Conservation (phyloP, 331 rosid species). For the Arachis monticola region DNA sequence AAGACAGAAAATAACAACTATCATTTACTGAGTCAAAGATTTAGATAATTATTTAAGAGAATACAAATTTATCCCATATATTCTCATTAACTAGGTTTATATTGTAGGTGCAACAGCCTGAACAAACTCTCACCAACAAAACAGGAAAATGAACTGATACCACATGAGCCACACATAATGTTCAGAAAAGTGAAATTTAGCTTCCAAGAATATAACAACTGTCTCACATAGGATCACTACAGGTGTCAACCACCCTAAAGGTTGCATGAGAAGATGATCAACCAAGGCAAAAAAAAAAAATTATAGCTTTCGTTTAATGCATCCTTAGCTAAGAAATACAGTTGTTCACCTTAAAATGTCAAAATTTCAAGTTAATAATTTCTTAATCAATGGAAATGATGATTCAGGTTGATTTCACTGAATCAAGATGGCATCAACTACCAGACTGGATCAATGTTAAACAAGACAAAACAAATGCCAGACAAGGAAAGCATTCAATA, state of each 20-base stretch:
- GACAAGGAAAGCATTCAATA: conserved; percentile 23
- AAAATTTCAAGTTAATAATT: too few relatives aligned
- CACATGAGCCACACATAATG: background rate
- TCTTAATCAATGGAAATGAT: too few relatives aligned
- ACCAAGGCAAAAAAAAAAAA: conserved; percentile 6
- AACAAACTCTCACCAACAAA: background rate
- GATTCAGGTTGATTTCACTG: too few relatives aligned
- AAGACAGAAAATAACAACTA: conserved; percentile 18
- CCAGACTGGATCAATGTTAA: conserved; percentile 9
- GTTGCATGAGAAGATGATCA: conserved; percentile 30
- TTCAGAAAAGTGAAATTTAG: conserved; percentile 6
- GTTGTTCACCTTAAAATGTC: too few relatives aligned
- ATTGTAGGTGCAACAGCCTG: conserved; percentile 7
- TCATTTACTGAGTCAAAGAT: conserved; percentile 1
- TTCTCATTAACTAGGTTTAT: background rate
- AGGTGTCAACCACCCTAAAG: background rate
- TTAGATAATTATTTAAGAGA: conserved; percentile 26
- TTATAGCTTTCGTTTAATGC: too few relatives aligned
- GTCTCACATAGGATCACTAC: conserved; percentile 3
- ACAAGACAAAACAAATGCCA: conserved; percentile 32
- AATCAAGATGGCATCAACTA: conserved; percentile 8
- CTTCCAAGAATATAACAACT: conserved; percentile 7
- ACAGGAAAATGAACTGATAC: background rate
- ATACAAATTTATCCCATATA: background rate
- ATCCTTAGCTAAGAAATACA: too few relatives aligned